Evolutionary conservation across 495 filamentous ascomycete species (phyloP).

Genomic region (Bryoglossum gracile): DNA sequence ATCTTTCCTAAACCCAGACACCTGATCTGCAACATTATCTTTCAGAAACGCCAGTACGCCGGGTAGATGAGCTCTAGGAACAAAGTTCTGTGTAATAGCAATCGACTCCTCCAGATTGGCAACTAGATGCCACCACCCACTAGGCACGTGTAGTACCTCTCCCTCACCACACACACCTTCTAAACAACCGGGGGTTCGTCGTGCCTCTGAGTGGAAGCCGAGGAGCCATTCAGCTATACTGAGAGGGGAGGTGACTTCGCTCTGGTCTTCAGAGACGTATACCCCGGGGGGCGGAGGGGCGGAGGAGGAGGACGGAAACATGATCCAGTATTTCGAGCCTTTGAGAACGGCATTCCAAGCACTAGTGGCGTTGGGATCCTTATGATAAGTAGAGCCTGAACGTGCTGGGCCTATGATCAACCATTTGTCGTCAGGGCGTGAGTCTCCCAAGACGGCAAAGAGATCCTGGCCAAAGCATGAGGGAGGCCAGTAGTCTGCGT

Average conservation of each 20-base stretch:
- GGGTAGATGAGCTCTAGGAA: slow-evolving; percentile 66
- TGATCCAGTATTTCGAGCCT: slow-evolving; percentile 97
- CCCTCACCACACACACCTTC: slow-evolving; percentile 85
- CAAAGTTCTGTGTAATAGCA: slow-evolving; percentile 94
- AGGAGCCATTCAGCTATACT: slow-evolving; percentile 96
- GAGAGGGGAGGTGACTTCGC: slow-evolving; percentile 89
- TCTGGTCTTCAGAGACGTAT: slow-evolving; percentile 83
- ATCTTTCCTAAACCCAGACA: slow-evolving; percentile 75
- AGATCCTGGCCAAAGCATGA: slow-evolving; percentile 83
- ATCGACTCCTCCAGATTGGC: slow-evolving; percentile 79
- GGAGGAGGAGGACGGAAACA: slow-evolving; percentile 65
- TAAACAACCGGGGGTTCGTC: slow-evolving; percentile 65
- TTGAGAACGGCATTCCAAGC: slow-evolving; percentile 95
- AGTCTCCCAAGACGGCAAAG: slow-evolving; percentile 70
- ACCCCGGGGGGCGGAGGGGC: slow-evolving; percentile 72
- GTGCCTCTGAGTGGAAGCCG: slow-evolving; percentile 82
- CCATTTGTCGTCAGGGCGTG: slow-evolving; percentile 87
- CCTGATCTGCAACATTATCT: slow-evolving; percentile 74
- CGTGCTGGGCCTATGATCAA: slow-evolving; percentile 85
- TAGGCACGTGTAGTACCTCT: slow-evolving; percentile 88
- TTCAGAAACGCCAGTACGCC: slow-evolving; percentile 75
- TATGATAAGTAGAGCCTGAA: slow-evolving; percentile 94
- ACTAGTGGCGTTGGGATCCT: slow-evolving; percentile 61
- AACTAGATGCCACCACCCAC: slow-evolving; percentile 95
- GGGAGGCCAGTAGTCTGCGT: slow-evolving; percentile 72